A percentile compares a stretch with the other conserved stretches of the same genome.
Conservation (phyloP, 148 eudicot species). For the Camellia lanceoleosa region DNA sequence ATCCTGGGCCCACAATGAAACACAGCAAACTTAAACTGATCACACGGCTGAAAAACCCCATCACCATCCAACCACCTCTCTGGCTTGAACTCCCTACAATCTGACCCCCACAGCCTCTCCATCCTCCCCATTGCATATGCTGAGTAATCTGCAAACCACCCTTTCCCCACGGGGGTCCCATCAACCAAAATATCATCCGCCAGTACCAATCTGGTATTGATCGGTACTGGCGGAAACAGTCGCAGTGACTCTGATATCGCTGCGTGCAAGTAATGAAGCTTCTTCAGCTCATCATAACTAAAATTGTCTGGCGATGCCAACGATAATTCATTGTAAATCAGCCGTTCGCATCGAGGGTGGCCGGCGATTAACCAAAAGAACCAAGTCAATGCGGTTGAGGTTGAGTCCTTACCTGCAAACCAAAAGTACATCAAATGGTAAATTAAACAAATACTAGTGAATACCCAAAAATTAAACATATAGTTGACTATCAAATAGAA, state of each 20-base stretch:
- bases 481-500: no score
- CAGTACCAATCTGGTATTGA: constrained; percentile 30
- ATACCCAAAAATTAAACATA: not conserved
- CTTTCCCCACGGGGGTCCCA: constrained; percentile 35
- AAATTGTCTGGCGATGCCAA: constrained; percentile 9
- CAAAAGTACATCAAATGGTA: not conserved
- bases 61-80: constrained; percentile 42
- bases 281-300: constrained; percentile 34
- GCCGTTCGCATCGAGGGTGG: constrained; percentile 20
- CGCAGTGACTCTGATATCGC: constrained; percentile 40
- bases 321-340: constrained; percentile 31
- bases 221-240: constrained; percentile 51
- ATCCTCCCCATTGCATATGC: constrained; percentile 48
- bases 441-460: not conserved
- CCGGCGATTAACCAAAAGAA: constrained; percentile 36
- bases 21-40: constrained; percentile 38
- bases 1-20: constrained; percentile 44
- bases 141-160: constrained; percentile 36
- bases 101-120: constrained; percentile 41
- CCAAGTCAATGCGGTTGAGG: constrained; percentile 34
- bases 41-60: constrained; percentile 27
- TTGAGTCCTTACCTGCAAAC: constrained; percentile 31
- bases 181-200: constrained; percentile 31
- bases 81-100: constrained; percentile 41
- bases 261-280: constrained; percentile 37